Conservation (phyloP, 108 stramenopile genomes). For the Skeletonema grethae region DNA sequence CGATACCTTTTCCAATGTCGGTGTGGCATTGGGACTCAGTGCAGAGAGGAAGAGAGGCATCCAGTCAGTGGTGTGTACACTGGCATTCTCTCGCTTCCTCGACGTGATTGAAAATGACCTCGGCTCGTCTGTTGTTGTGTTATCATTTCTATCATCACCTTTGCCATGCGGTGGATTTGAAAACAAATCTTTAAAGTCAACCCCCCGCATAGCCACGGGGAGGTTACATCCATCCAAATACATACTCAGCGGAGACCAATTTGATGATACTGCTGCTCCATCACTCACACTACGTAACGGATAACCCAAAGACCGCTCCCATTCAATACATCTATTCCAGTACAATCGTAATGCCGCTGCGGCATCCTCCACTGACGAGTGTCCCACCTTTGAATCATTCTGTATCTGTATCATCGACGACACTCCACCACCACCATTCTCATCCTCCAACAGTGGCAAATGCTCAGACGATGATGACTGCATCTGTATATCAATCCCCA, state of each 20-base stretch:
- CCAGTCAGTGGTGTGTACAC: constrained; percentile 35
- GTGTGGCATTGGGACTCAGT: constrained; percentile 19
- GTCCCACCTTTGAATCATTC: constrained; percentile 33
- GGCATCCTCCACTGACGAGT: constrained; percentile 57
- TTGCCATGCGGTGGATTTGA: not conserved
- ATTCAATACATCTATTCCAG: constrained; percentile 35
- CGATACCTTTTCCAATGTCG: constrained; percentile 12
- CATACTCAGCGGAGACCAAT: constrained; percentile 31
- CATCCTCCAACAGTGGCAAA: not conserved
- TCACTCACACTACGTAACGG: constrained; percentile 11
- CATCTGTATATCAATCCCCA: constrained; percentile 38
- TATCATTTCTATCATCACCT: not conserved
- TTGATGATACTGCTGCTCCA: not conserved
- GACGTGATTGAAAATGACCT: constrained; percentile 34
- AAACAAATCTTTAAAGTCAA: constrained; percentile 31
- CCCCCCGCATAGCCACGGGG: constrained; percentile 42
- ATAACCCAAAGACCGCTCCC: constrained; percentile 46
- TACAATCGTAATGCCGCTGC: constrained; percentile 53
- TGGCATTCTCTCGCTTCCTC: constrained; percentile 11
- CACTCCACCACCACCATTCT: not conserved
- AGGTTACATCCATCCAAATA: constrained; percentile 57
- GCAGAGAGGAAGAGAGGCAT: constrained; percentile 41
- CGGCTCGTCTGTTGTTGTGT: constrained; percentile 13
- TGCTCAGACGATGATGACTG: not conserved
- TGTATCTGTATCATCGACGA: constrained; percentile 2